Evolutionary conservation across 1,284 basidiomycete genomes (phyloP), one percentile per base, ranked within the genome.

Genomic region (Jaminaea rosea): DNA sequence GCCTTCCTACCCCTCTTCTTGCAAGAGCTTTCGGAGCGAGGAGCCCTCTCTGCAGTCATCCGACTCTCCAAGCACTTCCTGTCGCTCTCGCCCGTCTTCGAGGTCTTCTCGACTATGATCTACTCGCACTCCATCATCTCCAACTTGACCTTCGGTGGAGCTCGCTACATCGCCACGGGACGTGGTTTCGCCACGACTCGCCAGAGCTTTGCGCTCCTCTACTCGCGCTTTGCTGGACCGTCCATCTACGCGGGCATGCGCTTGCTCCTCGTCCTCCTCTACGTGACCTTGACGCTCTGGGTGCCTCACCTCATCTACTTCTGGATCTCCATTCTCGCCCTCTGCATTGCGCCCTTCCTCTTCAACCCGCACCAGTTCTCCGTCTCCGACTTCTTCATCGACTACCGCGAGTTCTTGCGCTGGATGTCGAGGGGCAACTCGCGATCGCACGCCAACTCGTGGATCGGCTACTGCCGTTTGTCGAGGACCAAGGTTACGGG

Each of bases 321-420:
- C 62, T 73, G 71, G 71, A 59, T 72, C 60, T 67, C 64, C 34
- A 64, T 73, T 50, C 55, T 69, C 44, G 66, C 71, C 19, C 63
- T 73, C 45, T 70, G 67, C 61, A 56, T 73, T 24, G 69, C 71
- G 42, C 71, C 71, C 10, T 73, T 72, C 69, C 53, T 73, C 27
- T 73, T 73, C 71, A 73, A 73, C 57, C 71, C 71, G 44, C 71
- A 73, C 59, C 68, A 73, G 55, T 73, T 73, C 62, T 61, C 67
- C 36, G 51, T 65, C 23, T 61, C 69, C 19, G 71, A 73, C 62
- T 73, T 73, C 37, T 59, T 73, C 63, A 73, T 73, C 56, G 71
- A 73, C 60, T 73, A 73, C 58, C 67, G 71, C 47, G 71, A 73
- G 48, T 73, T 73, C 59, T 52, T 73, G 32, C 69, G 71, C 53